Evolutionary conservation across 2,329 filamentous ascomycete genomes (phyloP), one percentile per base, ranked within the genome.

Genomic region (Paracamarosporium sp.): DNA sequence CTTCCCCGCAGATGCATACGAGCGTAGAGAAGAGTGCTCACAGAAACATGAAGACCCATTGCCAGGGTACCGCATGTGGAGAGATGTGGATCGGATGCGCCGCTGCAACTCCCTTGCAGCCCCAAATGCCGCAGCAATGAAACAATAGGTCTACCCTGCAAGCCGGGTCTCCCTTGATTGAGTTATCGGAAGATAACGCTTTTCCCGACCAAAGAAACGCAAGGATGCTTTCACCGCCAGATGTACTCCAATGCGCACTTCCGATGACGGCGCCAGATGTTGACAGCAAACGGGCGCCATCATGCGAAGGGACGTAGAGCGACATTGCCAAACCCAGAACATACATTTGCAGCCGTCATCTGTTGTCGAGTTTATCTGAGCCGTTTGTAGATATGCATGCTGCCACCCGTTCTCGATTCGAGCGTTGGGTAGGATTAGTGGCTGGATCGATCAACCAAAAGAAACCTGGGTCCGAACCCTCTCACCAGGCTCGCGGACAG

Each of bases 241-340:
- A 53, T 48, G 30, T 35, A 35, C 27, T 24, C 17, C 28, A 33
- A 20, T 33, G n/a, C 50, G 63, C 53, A 53, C 56, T 67, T 62
- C 55, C 50, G 40, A 41, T 38, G 54, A 53, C 55, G 59, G 59
- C 59, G 53, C 36, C 17, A 53, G 30, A 31, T 55, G 58, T 59
- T 50, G 56, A 66, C 66, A 63, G 62, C 56, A 54, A 58, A 62
- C 60, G 43, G 54, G 47, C 55, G 50, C 44, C 55, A 38, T 57
- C 53, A 48, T 38, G 51, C 60, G 59, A 56, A 60, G 57, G 50
- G 55, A 65, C 60, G 68, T 68, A 56, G 61, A 66, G 64, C 62
- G 63, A 56, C 61, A 53, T 63, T 61, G 63, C 59, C 60, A 60
- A 44, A 60, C 58, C 58, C 59, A 65, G 64, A 69, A 69, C 68